phyloP scores from a whole-genome alignment of 1,139 yeast species.

The Citeromyces hawaiiensis region DNA sequence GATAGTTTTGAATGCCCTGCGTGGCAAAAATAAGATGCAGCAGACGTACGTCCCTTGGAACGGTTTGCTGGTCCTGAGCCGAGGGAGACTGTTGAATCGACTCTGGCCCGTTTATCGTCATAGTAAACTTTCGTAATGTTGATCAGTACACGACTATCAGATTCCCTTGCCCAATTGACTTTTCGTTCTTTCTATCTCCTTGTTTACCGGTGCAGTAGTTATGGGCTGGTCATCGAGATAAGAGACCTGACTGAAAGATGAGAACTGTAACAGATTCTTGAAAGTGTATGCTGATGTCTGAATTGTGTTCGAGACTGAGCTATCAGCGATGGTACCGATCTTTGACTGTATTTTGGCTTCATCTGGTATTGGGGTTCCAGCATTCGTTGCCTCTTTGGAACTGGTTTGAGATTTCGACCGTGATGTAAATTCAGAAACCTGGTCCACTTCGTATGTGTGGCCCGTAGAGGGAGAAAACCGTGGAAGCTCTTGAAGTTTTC shows the following conservation, averaged over 20 bases:
- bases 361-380: not conserved
- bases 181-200: not conserved
- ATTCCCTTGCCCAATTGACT: not conserved
- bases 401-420: not conserved
- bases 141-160: not conserved
- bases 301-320: not conserved
- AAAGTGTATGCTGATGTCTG: not conserved
- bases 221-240: not conserved
- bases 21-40: constrained; percentile 86
- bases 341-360: not conserved
- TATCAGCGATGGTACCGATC: not conserved
- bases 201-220: not conserved
- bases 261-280: not conserved
- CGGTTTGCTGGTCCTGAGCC: constrained; percentile 12
- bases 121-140: not conserved
- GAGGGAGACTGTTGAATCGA: not conserved
- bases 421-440: not conserved
- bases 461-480: constrained; percentile 21
- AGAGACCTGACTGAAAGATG: not conserved
- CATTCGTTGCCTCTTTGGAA: not conserved
- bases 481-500: constrained; percentile 16
- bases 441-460: constrained; percentile 15
- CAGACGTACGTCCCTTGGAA: constrained; percentile 86
- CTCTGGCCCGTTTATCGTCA: constrained; percentile 5
- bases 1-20: constrained; percentile 83